Conservation (phyloP, 1,284 basidiomycete genomes). For the Cryptococcus amylolentus region DNA sequence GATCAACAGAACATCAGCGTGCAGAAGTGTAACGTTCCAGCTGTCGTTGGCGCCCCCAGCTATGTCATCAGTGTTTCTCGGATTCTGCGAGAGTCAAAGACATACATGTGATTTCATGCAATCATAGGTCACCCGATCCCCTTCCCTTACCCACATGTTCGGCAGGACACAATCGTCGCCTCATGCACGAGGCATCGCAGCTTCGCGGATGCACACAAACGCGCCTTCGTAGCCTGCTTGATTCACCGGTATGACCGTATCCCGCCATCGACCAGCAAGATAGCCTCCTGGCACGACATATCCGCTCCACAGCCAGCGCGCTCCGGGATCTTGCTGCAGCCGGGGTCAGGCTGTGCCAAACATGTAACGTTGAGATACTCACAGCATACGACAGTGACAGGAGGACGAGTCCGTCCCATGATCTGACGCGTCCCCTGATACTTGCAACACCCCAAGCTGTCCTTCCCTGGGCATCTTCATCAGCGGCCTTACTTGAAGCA, state of each 20-base stretch:
- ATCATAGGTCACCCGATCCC: too few species aligned
- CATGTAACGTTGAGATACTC: slow-evolving; percentile 5
- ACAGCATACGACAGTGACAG: slow-evolving; percentile 28
- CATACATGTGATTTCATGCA: too few species aligned
- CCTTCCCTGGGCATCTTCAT: slow-evolving; percentile 8
- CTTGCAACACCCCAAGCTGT: slow-evolving; percentile 37
- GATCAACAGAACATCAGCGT: too few species aligned
- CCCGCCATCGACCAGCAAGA: slow-evolving; percentile 46
- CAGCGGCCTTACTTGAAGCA: too few species aligned
- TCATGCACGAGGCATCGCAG: slow-evolving; percentile 7
- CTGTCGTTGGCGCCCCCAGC: too few species aligned
- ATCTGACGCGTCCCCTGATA: slow-evolving; percentile 40
- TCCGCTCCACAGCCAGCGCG: slow-evolving; percentile 45
- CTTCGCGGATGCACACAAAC: slow-evolving; percentile 36
- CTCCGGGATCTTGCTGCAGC: slow-evolving; percentile 24
- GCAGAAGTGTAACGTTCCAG: too few species aligned
- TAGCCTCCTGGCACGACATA: slow-evolving; percentile 46
- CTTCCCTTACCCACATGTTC: too few species aligned
- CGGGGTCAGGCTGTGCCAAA: too few species aligned
- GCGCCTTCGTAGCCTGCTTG: slow-evolving; percentile 41
- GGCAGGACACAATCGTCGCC: too few species aligned
- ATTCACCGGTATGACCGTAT: slow-evolving; percentile 42
- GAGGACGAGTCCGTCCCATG: slow-evolving; percentile 47
- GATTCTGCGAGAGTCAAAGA: too few species aligned
- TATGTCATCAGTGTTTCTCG: too few species aligned